phyloP scores from a whole-genome alignment of 108 stramenopile species.

The Pseudonitzschia pungens region DNA sequence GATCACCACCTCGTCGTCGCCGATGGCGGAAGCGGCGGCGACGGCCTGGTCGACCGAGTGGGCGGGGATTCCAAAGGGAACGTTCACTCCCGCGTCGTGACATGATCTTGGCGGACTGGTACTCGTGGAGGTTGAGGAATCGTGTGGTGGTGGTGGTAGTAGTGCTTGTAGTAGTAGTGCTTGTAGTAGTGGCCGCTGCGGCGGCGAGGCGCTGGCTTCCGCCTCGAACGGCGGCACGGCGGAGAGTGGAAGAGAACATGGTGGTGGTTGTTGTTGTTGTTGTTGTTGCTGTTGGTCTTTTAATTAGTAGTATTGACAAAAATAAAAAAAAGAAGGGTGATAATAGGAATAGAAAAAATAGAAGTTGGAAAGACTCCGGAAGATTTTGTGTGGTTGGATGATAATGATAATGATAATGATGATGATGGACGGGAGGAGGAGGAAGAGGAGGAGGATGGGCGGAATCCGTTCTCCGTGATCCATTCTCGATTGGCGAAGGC shows the following conservation, averaged over 20 bases:
- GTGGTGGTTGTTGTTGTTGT: neutral
- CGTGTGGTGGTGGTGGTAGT: constrained; percentile 11
- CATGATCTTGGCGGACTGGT: constrained; percentile 70
- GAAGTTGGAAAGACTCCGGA: no score
- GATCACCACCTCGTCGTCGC: constrained; percentile 51
- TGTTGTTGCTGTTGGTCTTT: no score
- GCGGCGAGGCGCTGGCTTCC: neutral
- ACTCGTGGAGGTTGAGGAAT: constrained; percentile 77
- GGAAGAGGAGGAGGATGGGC: no score
- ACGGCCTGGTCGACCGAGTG: constrained; percentile 37
- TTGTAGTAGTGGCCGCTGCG: neutral
- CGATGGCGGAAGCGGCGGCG: constrained; percentile 32
- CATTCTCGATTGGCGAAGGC: no score
- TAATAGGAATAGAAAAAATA: no score
- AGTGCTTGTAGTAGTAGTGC: neutral
- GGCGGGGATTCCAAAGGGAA: constrained; percentile 46
- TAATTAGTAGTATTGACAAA: no score
- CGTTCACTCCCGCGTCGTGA: constrained; percentile 53
- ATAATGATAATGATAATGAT: no score
- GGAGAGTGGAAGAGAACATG: constrained; percentile 7
- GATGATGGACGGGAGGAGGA: no score
- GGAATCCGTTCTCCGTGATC: no score
- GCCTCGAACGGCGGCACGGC: neutral
- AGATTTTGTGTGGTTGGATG: no score
- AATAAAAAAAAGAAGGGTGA: no score